A percentile compares a stretch with the other conserved stretches of the same genome.
Conservation (phyloP, 371 early-diverging fungal genomes). For the Haplosporangium sp. region DNA sequence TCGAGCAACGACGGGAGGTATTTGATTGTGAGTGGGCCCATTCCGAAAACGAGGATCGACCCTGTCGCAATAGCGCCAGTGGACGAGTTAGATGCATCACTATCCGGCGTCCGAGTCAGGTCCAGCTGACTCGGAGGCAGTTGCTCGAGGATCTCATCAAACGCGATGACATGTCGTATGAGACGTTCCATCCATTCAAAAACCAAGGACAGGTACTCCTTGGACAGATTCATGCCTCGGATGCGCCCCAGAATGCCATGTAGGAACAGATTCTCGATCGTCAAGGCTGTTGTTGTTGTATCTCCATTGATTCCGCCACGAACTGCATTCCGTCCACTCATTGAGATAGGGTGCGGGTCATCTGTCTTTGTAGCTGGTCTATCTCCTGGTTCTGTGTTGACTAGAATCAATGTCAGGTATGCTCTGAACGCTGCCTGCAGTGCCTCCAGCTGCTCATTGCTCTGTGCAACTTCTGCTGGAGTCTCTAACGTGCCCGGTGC, state of each 20-base stretch:
- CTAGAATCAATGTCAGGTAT: constrained; percentile 37
- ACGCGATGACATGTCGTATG: constrained; percentile 20
- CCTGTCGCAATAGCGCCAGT: neutral
- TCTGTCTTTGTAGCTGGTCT: constrained; percentile 8
- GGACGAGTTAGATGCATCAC: neutral
- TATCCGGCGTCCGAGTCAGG: neutral
- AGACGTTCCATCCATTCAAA: constrained; percentile 32
- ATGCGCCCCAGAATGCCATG: constrained; percentile 34
- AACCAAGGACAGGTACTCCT: constrained; percentile 24
- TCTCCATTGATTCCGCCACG: neutral
- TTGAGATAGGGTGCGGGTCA: neutral
- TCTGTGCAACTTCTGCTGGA: neutral
- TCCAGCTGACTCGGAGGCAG: neutral
- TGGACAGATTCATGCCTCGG: constrained; percentile 26
- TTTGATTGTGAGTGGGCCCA: constrained; percentile 39
- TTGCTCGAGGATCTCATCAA: constrained; percentile 18
- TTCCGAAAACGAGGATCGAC: constrained; percentile 32
- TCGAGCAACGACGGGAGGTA: constrained; percentile 33
- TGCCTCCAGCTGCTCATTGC: constrained; percentile 17
- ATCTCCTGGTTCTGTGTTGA: constrained; percentile 30
- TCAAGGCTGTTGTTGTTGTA: neutral
- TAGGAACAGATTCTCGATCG: constrained; percentile 38
- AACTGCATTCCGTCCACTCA: neutral
- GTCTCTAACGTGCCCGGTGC: neutral
- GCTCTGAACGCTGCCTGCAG: constrained; percentile 35